Evolutionary conservation across 495 filamentous ascomycete genomes (phyloP).

Genomic region (Trichoderma gamsii): DNA sequence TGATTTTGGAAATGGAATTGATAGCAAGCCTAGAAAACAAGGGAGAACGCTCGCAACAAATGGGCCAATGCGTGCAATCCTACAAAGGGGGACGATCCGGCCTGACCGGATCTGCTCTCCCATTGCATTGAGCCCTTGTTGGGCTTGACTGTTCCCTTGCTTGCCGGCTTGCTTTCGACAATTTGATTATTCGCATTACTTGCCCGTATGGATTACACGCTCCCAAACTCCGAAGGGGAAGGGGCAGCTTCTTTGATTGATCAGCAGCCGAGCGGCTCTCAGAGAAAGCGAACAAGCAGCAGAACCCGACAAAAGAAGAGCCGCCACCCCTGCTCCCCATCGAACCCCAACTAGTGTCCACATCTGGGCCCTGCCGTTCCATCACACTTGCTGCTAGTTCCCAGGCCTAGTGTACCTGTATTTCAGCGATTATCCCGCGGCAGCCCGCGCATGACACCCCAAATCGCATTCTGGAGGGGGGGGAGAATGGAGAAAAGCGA

Average conservation of each 20-base stretch:
- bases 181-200: background rate
- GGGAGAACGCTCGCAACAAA: too few relatives aligned
- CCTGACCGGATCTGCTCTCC: conserved; percentile 1
- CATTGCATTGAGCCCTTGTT: background rate
- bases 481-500: background rate
- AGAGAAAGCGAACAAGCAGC: too few relatives aligned
- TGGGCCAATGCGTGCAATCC: background rate
- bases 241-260: background rate
- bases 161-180: background rate
- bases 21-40: background rate
- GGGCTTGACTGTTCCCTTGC: background rate
- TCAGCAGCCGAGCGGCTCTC: background rate
- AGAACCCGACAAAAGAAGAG: background rate
- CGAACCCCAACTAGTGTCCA: background rate
- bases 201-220: background rate
- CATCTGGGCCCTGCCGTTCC: background rate
- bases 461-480: background rate
- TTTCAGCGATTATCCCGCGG: conserved; percentile 1
- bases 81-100: conserved; percentile 10
- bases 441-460: conserved; percentile 13
- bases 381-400: background rate
- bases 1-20: background rate
- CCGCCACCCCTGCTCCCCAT: background rate
- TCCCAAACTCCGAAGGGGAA: background rate
- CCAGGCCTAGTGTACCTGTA: too few relatives aligned